Evolutionary conservation across 2,329 filamentous ascomycete genomes (phyloP), one percentile per base, ranked within the genome.

Genomic region (Atkinsonella texensis): DNA sequence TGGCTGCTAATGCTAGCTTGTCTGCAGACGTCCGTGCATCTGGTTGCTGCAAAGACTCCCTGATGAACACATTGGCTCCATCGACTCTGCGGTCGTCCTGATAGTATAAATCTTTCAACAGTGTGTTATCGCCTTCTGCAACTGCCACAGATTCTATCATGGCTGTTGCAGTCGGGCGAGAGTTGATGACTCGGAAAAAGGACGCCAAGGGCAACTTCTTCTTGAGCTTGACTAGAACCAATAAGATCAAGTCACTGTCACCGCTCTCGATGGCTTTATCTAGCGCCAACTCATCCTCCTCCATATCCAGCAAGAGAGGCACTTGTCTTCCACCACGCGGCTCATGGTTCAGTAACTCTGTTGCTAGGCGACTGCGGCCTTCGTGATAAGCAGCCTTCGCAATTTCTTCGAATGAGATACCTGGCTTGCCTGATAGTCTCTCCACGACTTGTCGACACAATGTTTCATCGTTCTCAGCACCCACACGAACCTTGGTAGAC

Each of bases 251-350:
- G 59, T 98, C 93, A 0, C 90, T 91, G 63, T 98, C 93, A 17
- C 91, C 91, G 54, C 88, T 95, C 65, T 96, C 89, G 53, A 97
- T 88, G 10, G 93, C 91, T 67, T 97, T 98, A 72, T 97, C 91
- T 0, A 98, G 79, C 0, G 93, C 93, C 41, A 97, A 82, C 57
- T 90, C 88, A 57, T 96, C 91, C 66, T 98, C 90, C 60, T 95
- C 90, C 87, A 97, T 96, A 65, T 80, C 89, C 42, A 98, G 74
- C 2, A 98, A 78, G 2, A 98, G 77, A 0, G 93, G 93, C 0
- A 98, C 93, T 68, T 98, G 93, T 57, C 91, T 88, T n/a, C 91
- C 93, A 2, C 89, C 91, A 52, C 93, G 82, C 10, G 91, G 89
- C 63, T 98, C 93, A 62, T 96, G 87, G 61, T 97, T 94, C 7